Evolutionary conservation across 139 green algal species (phyloP), one percentile per base, ranked within the genome.

Genomic region (Micromonas pusilla): DNA sequence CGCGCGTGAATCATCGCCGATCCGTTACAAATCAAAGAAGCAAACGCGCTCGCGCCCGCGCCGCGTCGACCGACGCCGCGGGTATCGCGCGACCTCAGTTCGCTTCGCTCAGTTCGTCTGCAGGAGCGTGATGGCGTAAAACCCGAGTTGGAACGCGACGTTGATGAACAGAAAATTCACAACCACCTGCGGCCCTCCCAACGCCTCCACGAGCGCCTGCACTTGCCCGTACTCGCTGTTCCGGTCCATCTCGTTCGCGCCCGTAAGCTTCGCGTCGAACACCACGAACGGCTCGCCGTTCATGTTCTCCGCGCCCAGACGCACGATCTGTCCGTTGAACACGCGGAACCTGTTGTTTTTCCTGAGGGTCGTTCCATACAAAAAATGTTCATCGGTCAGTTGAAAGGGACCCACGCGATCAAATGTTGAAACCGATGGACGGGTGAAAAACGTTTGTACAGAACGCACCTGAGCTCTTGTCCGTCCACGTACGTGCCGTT

Each of bases 401-500:
- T n/a, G n/a, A n/a, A n/a, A n/a, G n/a, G n/a, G n/a, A n/a, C n/a
- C n/a, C n/a, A n/a, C n/a, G n/a, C n/a, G n/a, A n/a, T n/a, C n/a
- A n/a, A n/a, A n/a, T n/a, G n/a, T n/a, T n/a, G n/a, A n/a, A n/a
- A n/a, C n/a, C n/a, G n/a, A n/a, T n/a, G n/a, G n/a, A n/a, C n/a
- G n/a, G n/a, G n/a, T n/a, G n/a, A n/a, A n/a, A n/a, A n/a, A n/a
- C 31, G 39, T 30, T 13, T 5, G 52, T 39, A 19, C 45, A 31
- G 2, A 86, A 72, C n/a, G n/a, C n/a, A n/a, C 19, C 85, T n/a
- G 6, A 92, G 45, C 80, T 90, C 82, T 38, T 85, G 38, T 26
- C 80, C 80, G 54, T 89, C 83, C n/a, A 92, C 36, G 70, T 81
- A 89, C 20, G 88, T 90, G 38, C 88, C 88, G 76, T 92, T 92